Percentiles rank a stretch among this genome's conserved stretches.
These are phyloP conservation scores for Harringtonia aguacate DNA, from an alignment of 2,329 filamentous ascomycete genomes.

Conservation along the genomic window DNA sequence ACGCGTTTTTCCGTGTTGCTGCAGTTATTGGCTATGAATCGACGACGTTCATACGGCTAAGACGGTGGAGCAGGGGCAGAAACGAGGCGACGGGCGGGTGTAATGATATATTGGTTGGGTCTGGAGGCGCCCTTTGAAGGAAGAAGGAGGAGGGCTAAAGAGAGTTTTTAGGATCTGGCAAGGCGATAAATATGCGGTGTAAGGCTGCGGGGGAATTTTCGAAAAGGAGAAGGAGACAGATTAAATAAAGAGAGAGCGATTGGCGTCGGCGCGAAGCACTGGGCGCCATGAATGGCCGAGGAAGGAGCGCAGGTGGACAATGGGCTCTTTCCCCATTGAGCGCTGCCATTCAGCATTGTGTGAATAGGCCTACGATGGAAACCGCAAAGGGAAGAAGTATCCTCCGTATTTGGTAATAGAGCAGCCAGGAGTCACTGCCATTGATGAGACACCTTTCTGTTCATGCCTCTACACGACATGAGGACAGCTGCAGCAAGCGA, in stretches of 20 bases:
- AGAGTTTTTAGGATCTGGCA: not conserved
- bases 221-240: not conserved
- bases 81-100: not conserved
- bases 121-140: not conserved
- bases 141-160: not conserved
- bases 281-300: not conserved
- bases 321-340: not conserved
- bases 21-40: no score
- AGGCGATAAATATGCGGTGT: not conserved
- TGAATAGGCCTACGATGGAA: not conserved
- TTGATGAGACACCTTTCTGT: no score
- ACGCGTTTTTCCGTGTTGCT: no score
- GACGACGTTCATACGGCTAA: no score
- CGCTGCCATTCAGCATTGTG: no score
- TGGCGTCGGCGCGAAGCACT: not conserved
- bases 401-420: no score
- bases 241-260: not conserved
- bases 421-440: no score
- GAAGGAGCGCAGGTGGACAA: not conserved
- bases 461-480: no score
- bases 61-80: not conserved
- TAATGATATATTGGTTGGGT: not conserved
- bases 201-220: not conserved
- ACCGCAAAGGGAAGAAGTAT: no score
- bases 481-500: no score